Base-by-base conservation (phyloP, 169 alveolate genomes). In the Plasmodium inui region DNA sequence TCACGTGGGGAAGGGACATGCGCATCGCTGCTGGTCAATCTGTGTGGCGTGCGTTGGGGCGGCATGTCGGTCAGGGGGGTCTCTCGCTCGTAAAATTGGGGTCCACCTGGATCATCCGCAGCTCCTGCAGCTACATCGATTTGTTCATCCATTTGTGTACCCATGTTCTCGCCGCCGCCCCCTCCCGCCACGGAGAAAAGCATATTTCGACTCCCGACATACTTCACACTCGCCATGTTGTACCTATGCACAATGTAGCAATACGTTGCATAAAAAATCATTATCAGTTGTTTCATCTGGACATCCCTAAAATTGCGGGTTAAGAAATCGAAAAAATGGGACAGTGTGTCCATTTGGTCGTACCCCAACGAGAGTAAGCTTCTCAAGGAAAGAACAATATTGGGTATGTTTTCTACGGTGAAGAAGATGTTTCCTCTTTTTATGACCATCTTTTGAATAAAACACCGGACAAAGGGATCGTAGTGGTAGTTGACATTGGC, bases 231-330 rank as follows among this genome's bases (percentile, higher is more conserved):
- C 44, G 22, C 19, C 50, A 17, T 4, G 37, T 74, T 55, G 70
- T 76, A 53, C 32, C 57, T 53, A n/a, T 44, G 53, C 32, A 74
- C 61, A 53, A 86, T 86, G 70, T 86, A 44, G 70, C 26, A 22
- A 76, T 86, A 86, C 22, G 81, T 34, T 19, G 93, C 37, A 44
- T 86, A 86, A 50, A 22, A 86, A 50, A 86, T 55, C 93, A 86
- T 86, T 3, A 86, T 86, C 61, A 86, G 41, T 74, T 86, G 93
- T 26, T 86, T 86, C 14, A 86, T 28, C 44, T 86, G 71, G 41
- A 86, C 44, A 74, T 19, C 14, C 5, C 67, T 76, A 41, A 53
- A 26, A 86, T 86, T 76, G 26, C 3, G 12, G n/a, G 14, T n/a
- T 22, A 86, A 19, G 46, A 74, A 76, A 73, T 73, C 26, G 41